These are phyloP conservation scores for Polychaeton citri DNA, from an alignment of 2,329 filamentous ascomycete species.

Conservation along the genomic window DNA sequence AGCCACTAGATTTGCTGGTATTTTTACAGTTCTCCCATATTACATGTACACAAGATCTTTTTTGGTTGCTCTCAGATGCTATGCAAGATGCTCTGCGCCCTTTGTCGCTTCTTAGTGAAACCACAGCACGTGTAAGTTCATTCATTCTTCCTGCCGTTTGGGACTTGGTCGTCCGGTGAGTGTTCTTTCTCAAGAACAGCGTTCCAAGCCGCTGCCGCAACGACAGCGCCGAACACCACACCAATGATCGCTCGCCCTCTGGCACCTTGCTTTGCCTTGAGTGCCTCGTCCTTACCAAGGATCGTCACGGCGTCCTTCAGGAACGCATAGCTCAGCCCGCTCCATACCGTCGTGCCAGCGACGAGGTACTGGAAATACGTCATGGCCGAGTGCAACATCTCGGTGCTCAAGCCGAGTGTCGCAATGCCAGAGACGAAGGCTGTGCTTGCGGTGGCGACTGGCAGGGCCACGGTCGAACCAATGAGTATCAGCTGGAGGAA, in stretches of 20 bases:
- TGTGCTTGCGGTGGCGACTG: constrained; percentile 41
- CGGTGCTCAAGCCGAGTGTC: constrained; percentile 8
- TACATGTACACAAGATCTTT: no score
- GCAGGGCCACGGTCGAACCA: constrained; percentile 68
- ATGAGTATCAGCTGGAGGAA: constrained; percentile 80
- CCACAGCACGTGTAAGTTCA: no score
- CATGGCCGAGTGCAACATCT: constrained; percentile 22
- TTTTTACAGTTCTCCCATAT: no score
- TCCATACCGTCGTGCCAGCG: constrained; percentile 82
- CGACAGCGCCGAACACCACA: constrained; percentile 31
- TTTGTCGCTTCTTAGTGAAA: no score
- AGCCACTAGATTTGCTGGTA: no score
- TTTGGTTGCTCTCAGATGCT: no score
- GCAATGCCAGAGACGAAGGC: constrained; percentile 12
- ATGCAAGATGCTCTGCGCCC: no score
- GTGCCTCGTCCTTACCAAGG: constrained; percentile 37
- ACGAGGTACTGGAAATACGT: constrained; percentile 57
- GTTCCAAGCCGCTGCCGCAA: constrained; percentile 24
- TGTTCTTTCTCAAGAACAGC: no score
- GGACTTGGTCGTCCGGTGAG: no score
- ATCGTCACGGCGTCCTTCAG: constrained; percentile 89
- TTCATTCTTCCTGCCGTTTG: no score
- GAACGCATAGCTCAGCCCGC: constrained; percentile 81
- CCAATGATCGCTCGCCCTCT: constrained; percentile 35
- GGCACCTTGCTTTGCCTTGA: constrained; percentile 36